These are phyloP conservation scores for Herpetomonas tarakana DNA, from an alignment of 208 protist species.

Conservation along the genomic window DNA sequence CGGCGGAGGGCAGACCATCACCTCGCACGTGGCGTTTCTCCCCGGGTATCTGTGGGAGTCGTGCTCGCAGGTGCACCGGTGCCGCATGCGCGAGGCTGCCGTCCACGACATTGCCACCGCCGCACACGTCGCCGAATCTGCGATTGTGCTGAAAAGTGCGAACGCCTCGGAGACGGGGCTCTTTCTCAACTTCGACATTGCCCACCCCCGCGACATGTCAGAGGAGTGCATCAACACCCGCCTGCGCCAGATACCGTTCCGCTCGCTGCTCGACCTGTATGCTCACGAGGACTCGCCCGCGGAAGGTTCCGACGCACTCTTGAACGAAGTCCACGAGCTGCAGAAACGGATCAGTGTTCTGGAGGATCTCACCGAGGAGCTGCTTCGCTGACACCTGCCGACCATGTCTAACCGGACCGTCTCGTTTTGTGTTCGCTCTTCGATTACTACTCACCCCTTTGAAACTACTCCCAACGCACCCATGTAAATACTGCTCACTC, in stretches of 20 bases:
- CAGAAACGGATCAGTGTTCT: no score
- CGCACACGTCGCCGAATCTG: constrained; percentile 6
- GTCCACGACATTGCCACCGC: constrained; percentile 18
- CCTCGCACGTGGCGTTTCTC: neutral
- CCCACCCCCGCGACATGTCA: neutral
- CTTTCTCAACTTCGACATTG: neutral
- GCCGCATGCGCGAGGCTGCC: constrained; percentile 5
- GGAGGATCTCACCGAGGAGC: no score
- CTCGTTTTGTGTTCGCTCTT: neutral
- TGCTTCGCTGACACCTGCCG: neutral
- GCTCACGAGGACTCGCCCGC: neutral
- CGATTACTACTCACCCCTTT: neutral
- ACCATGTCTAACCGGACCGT: neutral
- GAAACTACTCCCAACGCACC: no score
- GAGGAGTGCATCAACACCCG: neutral
- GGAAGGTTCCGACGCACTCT: neutral
- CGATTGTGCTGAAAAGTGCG: neutral
- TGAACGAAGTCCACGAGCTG: neutral
- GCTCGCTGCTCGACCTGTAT: neutral
- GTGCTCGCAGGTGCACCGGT: neutral
- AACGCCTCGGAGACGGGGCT: neutral
- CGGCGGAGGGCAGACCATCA: neutral
- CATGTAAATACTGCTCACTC: no score
- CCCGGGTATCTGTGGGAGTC: neutral
- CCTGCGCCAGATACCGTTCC: neutral